Base-by-base conservation (phyloP, 2,329 filamentous ascomycete genomes). In the Claviceps pusilla region DNA sequence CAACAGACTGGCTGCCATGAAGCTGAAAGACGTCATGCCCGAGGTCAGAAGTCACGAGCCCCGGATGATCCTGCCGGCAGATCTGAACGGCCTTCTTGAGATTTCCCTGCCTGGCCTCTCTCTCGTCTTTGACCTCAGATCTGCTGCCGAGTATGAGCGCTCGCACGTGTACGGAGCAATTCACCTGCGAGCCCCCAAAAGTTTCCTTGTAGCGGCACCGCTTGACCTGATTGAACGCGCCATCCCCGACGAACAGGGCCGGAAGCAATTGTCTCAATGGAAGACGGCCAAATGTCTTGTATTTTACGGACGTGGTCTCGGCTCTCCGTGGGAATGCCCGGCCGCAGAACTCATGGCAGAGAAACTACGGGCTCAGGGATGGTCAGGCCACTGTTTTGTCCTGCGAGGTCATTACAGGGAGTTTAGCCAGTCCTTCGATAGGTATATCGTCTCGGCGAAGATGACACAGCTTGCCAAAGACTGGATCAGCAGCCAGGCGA, bases 361-460 rank as follows among this genome's bases (percentile, higher is more conserved):
- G 43, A 76, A 76, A 56, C 68, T 80, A 52, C 71, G 65, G 51
- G 62, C 62, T 16, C 69, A 71, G 58, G 73, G 72, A 28, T 80
- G 77, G 77, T 57, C 59, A 0, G 77, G 77, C 2, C 71, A 73
- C 45, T 74, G 70, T 56, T 79, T 79, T 59, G 67, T 80, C 7
- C 68, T 80, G 39, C 79, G 79, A 59, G 77, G 77, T 0, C 75
- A 77, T 53, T 80, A 76, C 60, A 70, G 71, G 49, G 77, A 80
- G 57, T 80, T 80, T 57, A 76, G 75, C 16, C 67, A 69, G 31
- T 76, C 74, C 0, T 80, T 77, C 57, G 71, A 73, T 56, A 73
- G 73, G 56, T 74, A 77, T 56, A 75, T 79, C 56, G 68, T 67
- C 24, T 72, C 70, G 4, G 60, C 65, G 35, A 73, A 67, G 56